A percentile compares a stretch with the other conserved stretches of the same genome.
Evolutionary conservation across 1,139 yeast genomes (phyloP).

Genomic region (Pneumocystis canis): DNA sequence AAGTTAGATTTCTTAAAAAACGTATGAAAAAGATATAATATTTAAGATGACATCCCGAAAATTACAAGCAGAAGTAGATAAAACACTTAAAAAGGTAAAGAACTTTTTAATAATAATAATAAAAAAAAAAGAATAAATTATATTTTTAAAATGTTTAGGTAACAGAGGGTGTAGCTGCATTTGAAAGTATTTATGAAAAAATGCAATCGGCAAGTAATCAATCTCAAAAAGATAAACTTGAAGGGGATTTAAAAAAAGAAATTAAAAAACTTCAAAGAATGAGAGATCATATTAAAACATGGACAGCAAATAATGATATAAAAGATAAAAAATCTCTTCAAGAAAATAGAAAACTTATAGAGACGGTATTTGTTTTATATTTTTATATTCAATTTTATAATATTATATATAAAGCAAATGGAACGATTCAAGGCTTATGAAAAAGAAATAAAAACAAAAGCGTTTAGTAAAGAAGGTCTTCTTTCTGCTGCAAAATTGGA

Average conservation of each 20-base stretch:
- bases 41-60: not conserved
- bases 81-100: conserved; percentile 82
- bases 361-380: conserved; percentile 28
- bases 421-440: conserved; percentile 93
- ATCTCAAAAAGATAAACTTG: conserved; percentile 87
- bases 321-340: conserved; percentile 71
- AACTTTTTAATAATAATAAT: too few relatives aligned
- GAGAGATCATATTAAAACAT: conserved; percentile 88
- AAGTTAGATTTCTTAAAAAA: not conserved
- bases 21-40: not conserved
- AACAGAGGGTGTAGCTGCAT: conserved; percentile 53
- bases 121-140: not conserved
- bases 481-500: conserved; percentile 54
- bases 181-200: conserved; percentile 79
- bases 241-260: conserved; percentile 82
- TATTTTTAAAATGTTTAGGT: not conserved
- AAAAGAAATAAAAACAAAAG: conserved; percentile 87
- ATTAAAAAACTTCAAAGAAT: conserved; percentile 87
- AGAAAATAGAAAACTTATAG: conserved; percentile 73
- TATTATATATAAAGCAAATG: conserved; percentile 52
- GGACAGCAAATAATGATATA: conserved; percentile 86
- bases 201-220: conserved; percentile 67
- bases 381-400: not conserved
- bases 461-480: conserved; percentile 86
- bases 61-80: conserved; percentile 57